Percentiles rank a stretch among this genome's conserved stretches.
Evolutionary conservation across 1,284 basidiomycete genomes (phyloP).

Genomic region (Prillingera fragicola): DNA sequence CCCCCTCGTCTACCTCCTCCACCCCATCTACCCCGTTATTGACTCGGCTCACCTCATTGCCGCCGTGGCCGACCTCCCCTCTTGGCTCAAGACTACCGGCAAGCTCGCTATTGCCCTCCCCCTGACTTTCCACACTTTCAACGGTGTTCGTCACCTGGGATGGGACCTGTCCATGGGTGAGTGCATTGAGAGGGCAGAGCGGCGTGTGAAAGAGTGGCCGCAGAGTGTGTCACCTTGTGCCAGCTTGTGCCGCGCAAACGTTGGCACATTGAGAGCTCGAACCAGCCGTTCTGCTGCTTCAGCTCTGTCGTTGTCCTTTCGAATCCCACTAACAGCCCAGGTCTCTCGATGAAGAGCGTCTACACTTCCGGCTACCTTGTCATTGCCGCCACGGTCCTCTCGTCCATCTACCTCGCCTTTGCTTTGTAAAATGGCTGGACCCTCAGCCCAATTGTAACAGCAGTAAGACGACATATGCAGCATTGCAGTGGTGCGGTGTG

Average conservation of each 20-base stretch:
- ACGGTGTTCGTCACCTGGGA: slow-evolving; percentile 82
- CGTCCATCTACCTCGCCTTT: slow-evolving; percentile 55
- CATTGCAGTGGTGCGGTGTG: too few relatives aligned
- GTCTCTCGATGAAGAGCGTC: slow-evolving; percentile 69
- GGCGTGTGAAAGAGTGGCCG: not conserved
- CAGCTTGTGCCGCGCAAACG: not conserved
- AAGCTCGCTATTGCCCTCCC: slow-evolving; percentile 75
- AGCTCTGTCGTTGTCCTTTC: slow-evolving; percentile 10
- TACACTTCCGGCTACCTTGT: slow-evolving; percentile 78
- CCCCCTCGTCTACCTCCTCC: slow-evolving; percentile 78
- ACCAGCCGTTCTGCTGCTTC: not conserved
- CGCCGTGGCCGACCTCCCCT: slow-evolving; percentile 60
- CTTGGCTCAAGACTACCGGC: slow-evolving; percentile 64
- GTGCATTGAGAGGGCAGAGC: slow-evolving; percentile 42
- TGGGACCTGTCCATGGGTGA: slow-evolving; percentile 89
- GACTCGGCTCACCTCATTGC: slow-evolving; percentile 73
- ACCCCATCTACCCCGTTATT: slow-evolving; percentile 59
- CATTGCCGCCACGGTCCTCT: slow-evolving; percentile 68
- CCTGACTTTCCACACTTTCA: slow-evolving; percentile 84
- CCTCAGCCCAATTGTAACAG: too few relatives aligned
- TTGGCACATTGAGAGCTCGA: too few relatives aligned
- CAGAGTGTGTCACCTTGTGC: not conserved
- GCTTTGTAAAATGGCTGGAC: slow-evolving; percentile 12
- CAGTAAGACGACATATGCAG: too few relatives aligned
- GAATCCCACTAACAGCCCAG: slow-evolving; percentile 48